Evolutionary conservation across 2,329 filamentous ascomycete genomes (phyloP).

Genomic region (Byssoonygena ceratinophila): DNA sequence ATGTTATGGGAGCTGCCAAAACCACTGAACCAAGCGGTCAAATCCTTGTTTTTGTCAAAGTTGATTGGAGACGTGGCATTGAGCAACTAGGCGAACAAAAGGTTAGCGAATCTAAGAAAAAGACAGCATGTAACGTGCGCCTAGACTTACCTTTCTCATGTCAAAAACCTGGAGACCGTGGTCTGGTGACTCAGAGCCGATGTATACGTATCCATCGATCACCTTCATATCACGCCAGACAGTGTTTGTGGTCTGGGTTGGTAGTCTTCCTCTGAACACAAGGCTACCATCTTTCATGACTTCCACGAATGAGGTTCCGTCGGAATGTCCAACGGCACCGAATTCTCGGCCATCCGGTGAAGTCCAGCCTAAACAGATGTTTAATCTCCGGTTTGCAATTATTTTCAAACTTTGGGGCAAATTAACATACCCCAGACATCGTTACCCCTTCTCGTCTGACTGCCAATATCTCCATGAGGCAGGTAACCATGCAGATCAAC

Average conservation of each 20-base stretch:
- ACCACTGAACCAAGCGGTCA: constrained; percentile 35
- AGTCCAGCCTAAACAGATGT: constrained; percentile 35
- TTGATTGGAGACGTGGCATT: constrained; percentile 32
- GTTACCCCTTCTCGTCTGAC: constrained; percentile 31
- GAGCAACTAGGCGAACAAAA: constrained; percentile 29
- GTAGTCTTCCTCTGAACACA: constrained; percentile 39
- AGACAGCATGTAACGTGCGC: neutral
- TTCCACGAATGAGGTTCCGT: constrained; percentile 44
- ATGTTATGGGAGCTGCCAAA: constrained; percentile 45
- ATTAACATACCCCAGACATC: constrained; percentile 27
- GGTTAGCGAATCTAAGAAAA: neutral
- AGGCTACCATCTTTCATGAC: constrained; percentile 38
- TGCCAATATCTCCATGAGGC: constrained; percentile 32
- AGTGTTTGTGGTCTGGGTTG: constrained; percentile 31
- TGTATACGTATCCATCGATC: constrained; percentile 19
- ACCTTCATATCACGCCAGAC: constrained; percentile 32
- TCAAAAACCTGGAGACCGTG: constrained; percentile 56
- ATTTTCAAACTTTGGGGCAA: neutral
- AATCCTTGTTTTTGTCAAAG: constrained; percentile 36
- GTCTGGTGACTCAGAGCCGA: constrained; percentile 37
- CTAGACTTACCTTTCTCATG: constrained; percentile 39
- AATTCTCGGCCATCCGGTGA: constrained; percentile 42
- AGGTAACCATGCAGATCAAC: constrained; percentile 34
- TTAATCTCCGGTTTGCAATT: neutral
- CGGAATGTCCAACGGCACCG: constrained; percentile 40